A percentile compares a stretch with the other conserved stretches of the same genome.
phyloP scores from a whole-genome alignment of 2,329 filamentous ascomycete species.

The Oidium heveae region DNA sequence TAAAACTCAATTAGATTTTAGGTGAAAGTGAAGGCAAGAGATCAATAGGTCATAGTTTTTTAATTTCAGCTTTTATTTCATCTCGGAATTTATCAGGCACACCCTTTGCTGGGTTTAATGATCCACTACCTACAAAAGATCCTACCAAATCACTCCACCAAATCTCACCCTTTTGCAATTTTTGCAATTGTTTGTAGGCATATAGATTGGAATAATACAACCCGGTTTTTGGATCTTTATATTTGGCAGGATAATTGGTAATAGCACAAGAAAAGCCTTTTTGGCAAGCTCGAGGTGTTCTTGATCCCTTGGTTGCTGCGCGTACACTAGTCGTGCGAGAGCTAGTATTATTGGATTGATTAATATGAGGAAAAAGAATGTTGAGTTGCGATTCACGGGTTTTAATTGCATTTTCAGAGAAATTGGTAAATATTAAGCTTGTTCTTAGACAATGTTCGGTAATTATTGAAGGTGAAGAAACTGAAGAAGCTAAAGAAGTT shows the following conservation, averaged over 20 bases:
- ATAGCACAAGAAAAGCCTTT: slow-evolving; percentile 42
- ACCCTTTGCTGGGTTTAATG: slow-evolving; percentile 35
- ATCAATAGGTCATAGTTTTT: too few relatives aligned
- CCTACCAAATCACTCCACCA: slow-evolving; percentile 62
- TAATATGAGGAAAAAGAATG: slow-evolving; percentile 23
- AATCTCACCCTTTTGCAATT: slow-evolving; percentile 46
- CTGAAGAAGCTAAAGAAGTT: slow-evolving; percentile 3
- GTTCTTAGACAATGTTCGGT: slow-evolving; percentile 26
- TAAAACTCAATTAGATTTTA: too few relatives aligned
- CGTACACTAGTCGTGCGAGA: background rate
- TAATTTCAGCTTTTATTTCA: too few relatives aligned
- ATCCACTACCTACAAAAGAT: slow-evolving; percentile 51
- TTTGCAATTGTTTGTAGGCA: slow-evolving; percentile 62
- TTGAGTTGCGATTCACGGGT: slow-evolving; percentile 28
- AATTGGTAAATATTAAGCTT: slow-evolving; percentile 31
- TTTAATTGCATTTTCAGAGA: slow-evolving; percentile 23
- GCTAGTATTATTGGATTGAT: background rate
- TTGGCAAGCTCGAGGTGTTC: too few relatives aligned
- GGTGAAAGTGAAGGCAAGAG: too few relatives aligned
- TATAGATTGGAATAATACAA: slow-evolving; percentile 56
- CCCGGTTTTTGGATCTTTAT: slow-evolving; percentile 63
- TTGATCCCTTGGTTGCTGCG: background rate
- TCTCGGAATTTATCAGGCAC: slow-evolving; percentile 49
- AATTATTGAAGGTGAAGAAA: slow-evolving; percentile 13
- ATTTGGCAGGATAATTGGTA: slow-evolving; percentile 57